Evolutionary conservation across 2,329 filamentous ascomycete genomes (phyloP).

Genomic region (Ascochyta fabae): DNA sequence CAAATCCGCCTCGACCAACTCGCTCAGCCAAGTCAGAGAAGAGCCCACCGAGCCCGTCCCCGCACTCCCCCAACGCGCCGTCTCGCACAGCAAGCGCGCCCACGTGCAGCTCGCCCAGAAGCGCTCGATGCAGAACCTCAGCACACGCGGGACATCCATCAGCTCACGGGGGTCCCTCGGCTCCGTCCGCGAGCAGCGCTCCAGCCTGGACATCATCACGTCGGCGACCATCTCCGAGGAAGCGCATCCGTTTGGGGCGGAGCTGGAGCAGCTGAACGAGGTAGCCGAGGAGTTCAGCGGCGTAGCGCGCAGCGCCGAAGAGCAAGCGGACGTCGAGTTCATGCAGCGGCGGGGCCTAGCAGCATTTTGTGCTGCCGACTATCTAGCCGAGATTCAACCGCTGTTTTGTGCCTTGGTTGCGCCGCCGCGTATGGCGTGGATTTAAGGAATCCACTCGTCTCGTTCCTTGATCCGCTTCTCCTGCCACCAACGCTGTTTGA

Average conservation of each 20-base stretch:
- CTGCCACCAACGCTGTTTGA: too few relatives aligned
- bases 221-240: conserved; percentile 34
- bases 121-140: conserved; percentile 62
- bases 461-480: too few relatives aligned
- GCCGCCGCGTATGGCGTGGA: conserved; percentile 44
- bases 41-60: conserved; percentile 59
- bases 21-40: conserved; percentile 38
- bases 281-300: conserved; percentile 84
- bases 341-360: conserved; percentile 73
- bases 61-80: conserved; percentile 75
- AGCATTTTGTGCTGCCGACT: conserved; percentile 81
- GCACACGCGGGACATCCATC: conserved; percentile 10
- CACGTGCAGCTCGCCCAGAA: conserved; percentile 77
- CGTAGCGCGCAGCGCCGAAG: conserved; percentile 63
- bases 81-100: conserved; percentile 88
- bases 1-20: conserved; percentile 49
- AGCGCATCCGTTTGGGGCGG: conserved; percentile 82
- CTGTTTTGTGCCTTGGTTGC: conserved; percentile 52
- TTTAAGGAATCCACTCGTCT: conserved; percentile 22
- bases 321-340: conserved; percentile 76
- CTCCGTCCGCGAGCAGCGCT: conserved; percentile 62
- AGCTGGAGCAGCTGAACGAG: conserved; percentile 91
- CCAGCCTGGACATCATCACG: conserved; percentile 52
- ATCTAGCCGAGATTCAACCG: conserved; percentile 78
- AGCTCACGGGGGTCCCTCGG: conserved; percentile 54